These are phyloP conservation scores for Cytospora chrysosperma DNA, from an alignment of 2,329 filamentous ascomycete genomes.

Conservation along the genomic window DNA sequence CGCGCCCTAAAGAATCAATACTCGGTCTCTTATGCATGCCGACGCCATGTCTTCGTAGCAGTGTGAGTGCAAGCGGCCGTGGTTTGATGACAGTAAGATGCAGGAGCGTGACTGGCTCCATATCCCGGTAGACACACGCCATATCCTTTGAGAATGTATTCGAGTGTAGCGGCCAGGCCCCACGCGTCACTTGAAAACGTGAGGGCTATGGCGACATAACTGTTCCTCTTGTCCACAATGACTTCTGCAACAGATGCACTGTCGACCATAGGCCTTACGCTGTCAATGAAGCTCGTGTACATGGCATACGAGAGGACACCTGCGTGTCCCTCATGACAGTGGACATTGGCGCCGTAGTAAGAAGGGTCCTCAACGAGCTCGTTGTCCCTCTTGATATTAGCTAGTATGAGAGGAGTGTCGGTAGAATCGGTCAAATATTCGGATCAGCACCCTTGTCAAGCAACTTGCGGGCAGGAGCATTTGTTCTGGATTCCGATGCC, in stretches of 20 bases:
- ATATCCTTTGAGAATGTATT: background rate
- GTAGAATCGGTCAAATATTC: background rate
- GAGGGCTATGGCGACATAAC: background rate
- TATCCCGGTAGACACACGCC: background rate
- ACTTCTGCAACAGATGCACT: background rate
- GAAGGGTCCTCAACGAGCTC: background rate
- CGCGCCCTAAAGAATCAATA: background rate
- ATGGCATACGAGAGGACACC: background rate
- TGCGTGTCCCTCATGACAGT: background rate
- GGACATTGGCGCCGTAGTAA: background rate
- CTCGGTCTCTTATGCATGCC: background rate
- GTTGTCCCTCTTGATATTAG: background rate
- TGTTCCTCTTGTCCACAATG: background rate
- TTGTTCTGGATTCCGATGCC: background rate
- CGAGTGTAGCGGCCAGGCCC: background rate
- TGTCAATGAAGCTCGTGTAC: background rate
- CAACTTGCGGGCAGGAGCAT: background rate
- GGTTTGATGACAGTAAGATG: background rate
- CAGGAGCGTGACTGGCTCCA: background rate
- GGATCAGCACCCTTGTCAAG: background rate
- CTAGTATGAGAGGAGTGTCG: background rate
- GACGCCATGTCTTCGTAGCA: background rate
- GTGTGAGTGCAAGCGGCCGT: background rate
- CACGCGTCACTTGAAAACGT: background rate
- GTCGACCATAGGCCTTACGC: background rate